Base-by-base conservation (phyloP, 805 yeast species). In the Candida maesae region DNA sequence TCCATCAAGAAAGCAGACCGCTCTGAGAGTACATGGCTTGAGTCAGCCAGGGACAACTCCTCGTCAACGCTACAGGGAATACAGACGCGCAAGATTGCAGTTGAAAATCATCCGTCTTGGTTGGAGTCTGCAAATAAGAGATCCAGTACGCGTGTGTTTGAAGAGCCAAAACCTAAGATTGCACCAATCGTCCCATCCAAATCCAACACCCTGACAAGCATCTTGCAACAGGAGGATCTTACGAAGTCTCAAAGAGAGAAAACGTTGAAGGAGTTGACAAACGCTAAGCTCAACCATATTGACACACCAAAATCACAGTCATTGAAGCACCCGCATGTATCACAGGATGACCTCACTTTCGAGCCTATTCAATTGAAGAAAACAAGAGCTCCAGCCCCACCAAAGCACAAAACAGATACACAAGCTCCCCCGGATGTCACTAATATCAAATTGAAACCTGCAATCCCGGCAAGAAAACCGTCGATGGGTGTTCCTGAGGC, bases 121-220 rank as follows among this genome's bases (percentile, higher is more conserved):
- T 26, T 53, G 14, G 49, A 49, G 16, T 55, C 60, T 13, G 57
- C 56, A 2, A 43, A 42, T 21, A 49, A 41, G 27, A 35, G 35
- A 5, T 35, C 40, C 6, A 21, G 42, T 0, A 23, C 46, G 18
- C 38, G 35, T 8, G 25, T 38, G 10, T 31, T 39, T 12, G 36
- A 36, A n/a, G 20, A 27, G 13, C 34, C 35, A 25, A 44, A 39
- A 38, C 31, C 64, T 38, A 54, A 47, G 58, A 43, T 53, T 53
- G 62, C 59, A 50, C 68, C 61, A 54, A 56, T 49, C 28, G 49
- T 45, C 41, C 63, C 58, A 46, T 53, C 52, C 45, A 49, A 50
- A 33, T 40, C 50, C 27, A 55, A 57, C 50, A 57, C 63, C 17
- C 46, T 62, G 50, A 45, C 62, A 52, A 59, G 55, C 55, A 63